phyloP scores from a whole-genome alignment of 78 protist genomes.

The Pigoraptor vietnamica region DNA sequence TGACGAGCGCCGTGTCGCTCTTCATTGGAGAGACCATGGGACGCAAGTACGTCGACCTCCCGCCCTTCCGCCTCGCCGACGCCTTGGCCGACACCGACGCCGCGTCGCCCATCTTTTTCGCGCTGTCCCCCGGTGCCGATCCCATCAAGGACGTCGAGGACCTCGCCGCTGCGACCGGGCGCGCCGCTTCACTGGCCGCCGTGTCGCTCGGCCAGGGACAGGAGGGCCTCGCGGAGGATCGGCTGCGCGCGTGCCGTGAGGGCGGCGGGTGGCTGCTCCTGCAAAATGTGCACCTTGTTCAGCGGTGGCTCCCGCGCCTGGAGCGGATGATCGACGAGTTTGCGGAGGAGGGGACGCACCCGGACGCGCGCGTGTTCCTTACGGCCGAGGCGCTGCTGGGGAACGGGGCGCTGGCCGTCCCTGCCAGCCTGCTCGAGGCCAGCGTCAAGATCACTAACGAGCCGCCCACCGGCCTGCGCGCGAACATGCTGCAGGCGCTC shows the following conservation, averaged over 20 bases:
- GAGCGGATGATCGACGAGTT: conserved; percentile 36
- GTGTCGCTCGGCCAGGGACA: conserved; percentile 82
- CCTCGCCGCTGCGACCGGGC: conserved; percentile 12
- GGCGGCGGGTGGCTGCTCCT: conserved; percentile 63
- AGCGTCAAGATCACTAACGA: conserved; percentile 81
- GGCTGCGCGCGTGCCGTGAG: conserved; percentile 20
- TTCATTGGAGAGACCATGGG: conserved; percentile 35
- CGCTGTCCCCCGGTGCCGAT: conserved; percentile 82
- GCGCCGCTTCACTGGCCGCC: background rate
- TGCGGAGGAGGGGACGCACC: conserved; percentile 28
- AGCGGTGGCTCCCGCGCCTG: conserved; percentile 64
- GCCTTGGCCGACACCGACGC: conserved; percentile 50
- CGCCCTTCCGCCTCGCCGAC: conserved; percentile 39
- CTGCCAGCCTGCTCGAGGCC: conserved; percentile 72
- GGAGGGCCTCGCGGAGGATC: conserved; percentile 51
- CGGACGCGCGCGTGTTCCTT: conserved; percentile 71
- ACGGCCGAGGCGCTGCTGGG: conserved; percentile 53
- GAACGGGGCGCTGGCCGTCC: conserved; percentile 33
- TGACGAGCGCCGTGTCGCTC: conserved; percentile 15
- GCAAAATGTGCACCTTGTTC: conserved; percentile 64
- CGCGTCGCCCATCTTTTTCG: conserved; percentile 67
- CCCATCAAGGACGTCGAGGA: conserved; percentile 35
- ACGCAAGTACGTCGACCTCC: conserved; percentile 34
- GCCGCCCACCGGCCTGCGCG: conserved; percentile 72
- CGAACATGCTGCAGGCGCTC: conserved; percentile 54